These are phyloP conservation scores for Rosellinia necatrix DNA, from an alignment of 2,329 filamentous ascomycete genomes.

Conservation along the genomic window DNA sequence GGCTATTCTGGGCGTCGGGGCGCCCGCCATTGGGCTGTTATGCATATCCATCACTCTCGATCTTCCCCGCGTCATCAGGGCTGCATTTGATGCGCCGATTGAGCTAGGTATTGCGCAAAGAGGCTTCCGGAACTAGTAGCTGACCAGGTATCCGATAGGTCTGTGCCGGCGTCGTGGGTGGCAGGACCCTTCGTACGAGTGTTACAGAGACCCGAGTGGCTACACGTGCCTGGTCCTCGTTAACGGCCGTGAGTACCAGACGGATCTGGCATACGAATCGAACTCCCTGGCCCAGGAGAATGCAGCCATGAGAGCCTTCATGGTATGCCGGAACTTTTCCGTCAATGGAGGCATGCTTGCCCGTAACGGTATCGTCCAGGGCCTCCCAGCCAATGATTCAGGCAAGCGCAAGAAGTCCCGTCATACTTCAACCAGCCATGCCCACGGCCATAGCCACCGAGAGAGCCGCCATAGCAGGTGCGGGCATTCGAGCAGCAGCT, in stretches of 20 bases:
- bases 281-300: constrained; percentile 87
- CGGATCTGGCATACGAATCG: constrained; percentile 81
- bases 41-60: constrained; percentile 41
- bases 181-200: constrained; percentile 88
- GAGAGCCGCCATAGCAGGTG: constrained; percentile 55
- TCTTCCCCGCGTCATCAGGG: constrained; percentile 38
- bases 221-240: constrained; percentile 91
- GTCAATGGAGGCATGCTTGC: constrained; percentile 92
- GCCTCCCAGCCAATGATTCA: constrained; percentile 61
- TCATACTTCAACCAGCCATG: constrained; percentile 49
- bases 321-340: constrained; percentile 97
- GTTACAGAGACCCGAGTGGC: constrained; percentile 73
- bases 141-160: constrained; percentile 60
- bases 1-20: constrained; percentile 30
- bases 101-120: constrained; percentile 33
- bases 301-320: constrained; percentile 93
- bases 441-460: constrained; percentile 50
- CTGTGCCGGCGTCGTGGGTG: constrained; percentile 94
- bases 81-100: constrained; percentile 37
- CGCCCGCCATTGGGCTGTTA: constrained; percentile 39
- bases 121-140: constrained; percentile 37
- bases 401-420: constrained; percentile 59
- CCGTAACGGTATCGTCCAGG: constrained; percentile 70
- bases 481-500: constrained; percentile 66
- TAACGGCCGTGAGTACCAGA: constrained; percentile 96